Percentiles rank a stretch among this genome's conserved stretches.
These are phyloP conservation scores for Penicillium subrubescens DNA, from an alignment of 495 filamentous ascomycete species.

Conservation along the genomic window DNA sequence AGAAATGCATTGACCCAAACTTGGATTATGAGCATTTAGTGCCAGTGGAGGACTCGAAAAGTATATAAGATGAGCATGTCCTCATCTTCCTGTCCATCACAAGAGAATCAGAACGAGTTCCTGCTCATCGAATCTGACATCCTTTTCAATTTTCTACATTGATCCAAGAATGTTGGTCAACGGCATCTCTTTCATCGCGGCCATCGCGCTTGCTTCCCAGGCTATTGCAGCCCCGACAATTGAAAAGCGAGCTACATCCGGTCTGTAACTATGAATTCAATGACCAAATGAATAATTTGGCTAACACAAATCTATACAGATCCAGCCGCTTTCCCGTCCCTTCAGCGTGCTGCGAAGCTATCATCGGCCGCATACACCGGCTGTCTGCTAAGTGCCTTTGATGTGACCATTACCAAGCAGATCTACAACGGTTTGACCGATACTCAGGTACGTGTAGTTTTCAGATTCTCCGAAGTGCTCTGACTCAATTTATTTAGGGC, in stretches of 20 bases:
- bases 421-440: conserved; percentile 28
- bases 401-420: conserved; percentile 37
- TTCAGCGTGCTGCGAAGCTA: conserved; percentile 35
- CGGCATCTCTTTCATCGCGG: conserved; percentile 5
- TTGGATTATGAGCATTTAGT: not conserved
- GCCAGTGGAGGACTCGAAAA: not conserved
- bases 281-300: not conserved
- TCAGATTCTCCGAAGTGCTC: not conserved
- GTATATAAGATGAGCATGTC: not conserved
- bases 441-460: conserved; percentile 8
- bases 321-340: conserved; percentile 22
- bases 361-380: conserved; percentile 39
- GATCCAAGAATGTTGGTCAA: conserved; percentile 17
- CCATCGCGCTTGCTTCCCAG: conserved; percentile 15
- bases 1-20: not conserved
- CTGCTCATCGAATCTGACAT: not conserved
- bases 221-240: conserved; percentile 17
- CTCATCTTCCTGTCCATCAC: not conserved
- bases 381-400: conserved; percentile 32
- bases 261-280: conserved; percentile 8
- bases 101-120: not conserved
- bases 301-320: conserved; percentile 12
- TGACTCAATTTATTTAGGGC: conserved; percentile 18
- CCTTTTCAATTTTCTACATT: not conserved
- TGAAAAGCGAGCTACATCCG: conserved; percentile 19